phyloP scores from a whole-genome alignment of 1,139 yeast genomes.

The Blastobotrys serpentis region DNA sequence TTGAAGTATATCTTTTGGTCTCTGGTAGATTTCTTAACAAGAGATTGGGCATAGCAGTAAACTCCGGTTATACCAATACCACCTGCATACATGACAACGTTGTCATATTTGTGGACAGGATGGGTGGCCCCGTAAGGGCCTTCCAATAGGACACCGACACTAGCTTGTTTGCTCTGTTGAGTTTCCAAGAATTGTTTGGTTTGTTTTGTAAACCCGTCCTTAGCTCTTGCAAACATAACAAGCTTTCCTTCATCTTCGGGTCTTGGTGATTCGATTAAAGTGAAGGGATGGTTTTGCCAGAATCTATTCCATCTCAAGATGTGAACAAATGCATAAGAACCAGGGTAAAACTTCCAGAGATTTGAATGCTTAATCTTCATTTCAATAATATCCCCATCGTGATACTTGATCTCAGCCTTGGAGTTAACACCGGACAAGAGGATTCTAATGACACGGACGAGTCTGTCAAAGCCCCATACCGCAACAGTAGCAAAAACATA shows the following conservation, averaged over 20 bases:
- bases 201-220: slow-evolving; percentile 23
- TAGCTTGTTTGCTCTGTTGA: slow-evolving; percentile 4
- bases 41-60: slow-evolving; percentile 30
- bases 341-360: slow-evolving; percentile 50
- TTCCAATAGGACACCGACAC: slow-evolving; percentile 45
- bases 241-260: slow-evolving; percentile 19
- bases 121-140: slow-evolving; percentile 58
- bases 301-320: slow-evolving; percentile 44
- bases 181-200: slow-evolving; percentile 2
- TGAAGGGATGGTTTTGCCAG: slow-evolving; percentile 68
- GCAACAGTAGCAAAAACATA: slow-evolving; percentile 40
- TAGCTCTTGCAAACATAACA: slow-evolving; percentile 19
- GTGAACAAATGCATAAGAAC: slow-evolving; percentile 59
- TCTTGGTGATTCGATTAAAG: slow-evolving; percentile 41
- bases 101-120: slow-evolving; percentile 51
- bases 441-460: slow-evolving; percentile 40
- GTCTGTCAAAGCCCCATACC: slow-evolving; percentile 46
- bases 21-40: slow-evolving; percentile 16
- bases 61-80: slow-evolving; percentile 68
- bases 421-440: slow-evolving; percentile 42
- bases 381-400: slow-evolving; percentile 32
- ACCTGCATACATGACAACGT: slow-evolving; percentile 53
- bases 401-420: slow-evolving; percentile 39
- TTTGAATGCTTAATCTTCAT: slow-evolving; percentile 30
- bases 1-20: slow-evolving; percentile 34